Evolutionary conservation across 495 filamentous ascomycete species (phyloP), one percentile per base, ranked within the genome.

Genomic region (Halenospora varia): DNA sequence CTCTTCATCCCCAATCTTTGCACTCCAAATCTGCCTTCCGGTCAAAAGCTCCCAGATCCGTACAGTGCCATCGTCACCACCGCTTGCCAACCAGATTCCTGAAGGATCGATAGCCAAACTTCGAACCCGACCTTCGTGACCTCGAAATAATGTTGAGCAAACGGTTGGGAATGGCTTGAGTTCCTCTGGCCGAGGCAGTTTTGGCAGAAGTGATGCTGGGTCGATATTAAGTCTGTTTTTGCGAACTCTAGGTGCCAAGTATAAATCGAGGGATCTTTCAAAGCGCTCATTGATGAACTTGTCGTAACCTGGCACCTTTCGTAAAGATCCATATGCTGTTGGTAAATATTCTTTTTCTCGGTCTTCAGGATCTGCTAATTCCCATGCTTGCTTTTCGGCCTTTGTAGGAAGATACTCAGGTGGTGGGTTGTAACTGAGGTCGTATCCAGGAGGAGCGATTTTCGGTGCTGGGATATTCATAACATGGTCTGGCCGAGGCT

Each of bases 401-500:
- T 84, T 80, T 51, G 90, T 87, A 22, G 94, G 94, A 10, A 98
- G 76, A 68, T 97, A 98, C 70, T 98, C 94, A 24, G 86, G 80
- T 51, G 94, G 94, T n/a, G 94, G 94, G 72, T 96, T 95, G 68
- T 97, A 97, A 66, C 88, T 93, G 69, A 96, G 78, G 63, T 96
- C 94, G 66, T 96, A 96, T 24, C 91, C 90, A 22, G 94, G 94
- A 19, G 95, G 95, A 29, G 92, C 88, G 17, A 94, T 80, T 68
- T 97, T 97, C 2, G 94, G 94, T 19, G 94, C 95, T n/a, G 95
- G 90, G 55, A 97, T 84, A 62, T 97, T 87, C 94, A 97, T 97
- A 10, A 84, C 75, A 67, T 97, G 90, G 51, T 93, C 88, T n/a
- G 86, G 80, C 53, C 86, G 81, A 29, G 90, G 80, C 53, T 82